Evolutionary conservation across 116 monocot species (phyloP).

Genomic region (Thalassia testudinum): DNA sequence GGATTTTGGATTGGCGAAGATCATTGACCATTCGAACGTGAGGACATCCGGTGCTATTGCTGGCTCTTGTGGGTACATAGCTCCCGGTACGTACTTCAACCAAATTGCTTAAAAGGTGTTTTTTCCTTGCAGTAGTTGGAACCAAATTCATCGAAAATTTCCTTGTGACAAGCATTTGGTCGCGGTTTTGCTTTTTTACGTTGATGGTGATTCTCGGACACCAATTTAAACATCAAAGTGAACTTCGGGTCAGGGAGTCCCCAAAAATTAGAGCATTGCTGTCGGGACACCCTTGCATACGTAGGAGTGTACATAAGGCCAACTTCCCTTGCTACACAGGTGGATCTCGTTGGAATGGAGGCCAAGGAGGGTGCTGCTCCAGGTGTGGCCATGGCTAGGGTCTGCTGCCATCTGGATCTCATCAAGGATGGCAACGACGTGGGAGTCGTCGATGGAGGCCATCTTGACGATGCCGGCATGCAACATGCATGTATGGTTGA

Average conservation of each 20-base stretch:
- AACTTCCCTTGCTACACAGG: conserved; percentile 87
- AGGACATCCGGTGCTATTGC: conserved; percentile 23
- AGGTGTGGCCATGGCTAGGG: conserved; percentile 54
- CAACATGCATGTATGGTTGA: conserved; percentile 66
- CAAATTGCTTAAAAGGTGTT: too few relatives aligned
- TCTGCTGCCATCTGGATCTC: conserved; percentile 96
- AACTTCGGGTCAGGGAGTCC: too few relatives aligned
- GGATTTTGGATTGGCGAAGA: conserved; percentile 75
- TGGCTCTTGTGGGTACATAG: conserved; percentile 87
- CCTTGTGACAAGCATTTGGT: too few relatives aligned
- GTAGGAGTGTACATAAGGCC: too few relatives aligned
- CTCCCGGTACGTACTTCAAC: conserved; percentile 32
- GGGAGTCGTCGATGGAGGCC: conserved; percentile 61
- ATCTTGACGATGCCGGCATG: conserved; percentile 90
- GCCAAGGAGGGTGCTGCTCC: conserved; percentile 80
- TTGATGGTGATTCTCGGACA: too few relatives aligned
- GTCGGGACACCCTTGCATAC: too few relatives aligned
- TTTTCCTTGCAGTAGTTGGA: too few relatives aligned
- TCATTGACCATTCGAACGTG: conserved; percentile 19
- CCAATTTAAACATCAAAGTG: too few relatives aligned
- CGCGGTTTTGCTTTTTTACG: too few relatives aligned
- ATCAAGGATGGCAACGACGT: conserved; percentile 82
- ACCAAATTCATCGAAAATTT: too few relatives aligned
- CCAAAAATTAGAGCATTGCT: too few relatives aligned
- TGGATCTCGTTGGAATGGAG: conserved; percentile 94